These are phyloP conservation scores for Claviceps lovelessii DNA, from an alignment of 2,329 filamentous ascomycete species.

Conservation along the genomic window DNA sequence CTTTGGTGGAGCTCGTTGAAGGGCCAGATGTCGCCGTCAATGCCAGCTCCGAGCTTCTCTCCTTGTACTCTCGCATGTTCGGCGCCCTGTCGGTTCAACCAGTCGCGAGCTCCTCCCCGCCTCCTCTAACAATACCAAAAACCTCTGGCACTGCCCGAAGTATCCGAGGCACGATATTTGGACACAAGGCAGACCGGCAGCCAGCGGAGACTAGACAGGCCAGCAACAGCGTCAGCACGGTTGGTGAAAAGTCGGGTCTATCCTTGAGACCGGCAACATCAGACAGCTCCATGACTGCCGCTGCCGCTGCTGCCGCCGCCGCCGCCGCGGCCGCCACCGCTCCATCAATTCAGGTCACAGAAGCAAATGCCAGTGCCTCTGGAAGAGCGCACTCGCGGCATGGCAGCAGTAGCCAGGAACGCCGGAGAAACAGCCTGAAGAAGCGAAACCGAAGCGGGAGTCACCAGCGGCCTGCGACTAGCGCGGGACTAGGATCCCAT, in stretches of 20 bases:
- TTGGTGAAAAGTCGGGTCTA: constrained; percentile 22
- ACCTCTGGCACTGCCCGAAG: constrained; percentile 59
- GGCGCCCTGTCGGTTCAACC: constrained; percentile 38
- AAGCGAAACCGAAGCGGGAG: constrained; percentile 38
- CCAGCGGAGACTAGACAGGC: constrained; percentile 28
- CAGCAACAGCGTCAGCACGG: constrained; percentile 16
- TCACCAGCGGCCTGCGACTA: constrained; percentile 30
- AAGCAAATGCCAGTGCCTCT: constrained; percentile 36
- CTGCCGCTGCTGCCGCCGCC: background rate
- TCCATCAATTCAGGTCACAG: constrained; percentile 65
- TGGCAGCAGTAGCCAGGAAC: constrained; percentile 20
- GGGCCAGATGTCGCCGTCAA: constrained; percentile 79
- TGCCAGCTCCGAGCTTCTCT: constrained; percentile 69
- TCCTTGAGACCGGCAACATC: constrained; percentile 23
- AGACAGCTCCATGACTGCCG: constrained; percentile 25
- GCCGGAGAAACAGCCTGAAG: constrained; percentile 36
- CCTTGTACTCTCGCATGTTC: constrained; percentile 70
- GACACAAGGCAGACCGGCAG: constrained; percentile 35
- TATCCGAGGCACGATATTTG: constrained; percentile 64
- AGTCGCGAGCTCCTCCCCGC: constrained; percentile 18
- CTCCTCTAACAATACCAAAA: constrained; percentile 40
- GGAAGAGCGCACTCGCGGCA: constrained; percentile 16
- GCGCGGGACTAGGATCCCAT: constrained; percentile 21
- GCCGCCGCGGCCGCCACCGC: constrained; percentile 23
- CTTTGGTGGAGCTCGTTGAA: constrained; percentile 69